phyloP scores from a whole-genome alignment of 2,329 filamentous ascomycete genomes.

The Aspergillus sojae region DNA sequence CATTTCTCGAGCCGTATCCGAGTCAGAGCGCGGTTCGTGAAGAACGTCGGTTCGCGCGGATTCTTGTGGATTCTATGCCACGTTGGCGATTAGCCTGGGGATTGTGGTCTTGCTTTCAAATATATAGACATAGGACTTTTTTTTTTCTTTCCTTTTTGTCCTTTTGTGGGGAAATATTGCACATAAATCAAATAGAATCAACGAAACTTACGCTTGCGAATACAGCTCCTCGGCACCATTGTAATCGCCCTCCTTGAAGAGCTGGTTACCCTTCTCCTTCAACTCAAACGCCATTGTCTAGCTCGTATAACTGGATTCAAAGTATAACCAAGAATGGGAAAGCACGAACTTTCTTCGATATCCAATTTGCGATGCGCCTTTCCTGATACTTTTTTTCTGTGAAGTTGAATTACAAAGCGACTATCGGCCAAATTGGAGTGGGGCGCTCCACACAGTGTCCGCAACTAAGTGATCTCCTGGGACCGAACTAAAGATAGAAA shows the following conservation, averaged over 20 bases:
- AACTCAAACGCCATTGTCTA: constrained; percentile 38
- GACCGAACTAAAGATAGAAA: background rate
- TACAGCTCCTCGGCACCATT: constrained; percentile 50
- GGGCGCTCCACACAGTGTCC: constrained; percentile 18
- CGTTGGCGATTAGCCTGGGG: background rate
- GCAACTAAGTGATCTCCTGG: constrained; percentile 6
- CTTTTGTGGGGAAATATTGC: background rate
- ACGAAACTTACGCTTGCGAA: constrained; percentile 46
- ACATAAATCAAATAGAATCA: background rate
- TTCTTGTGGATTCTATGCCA: constrained; percentile 71
- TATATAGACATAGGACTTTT: background rate
- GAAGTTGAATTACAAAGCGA: constrained; percentile 7
- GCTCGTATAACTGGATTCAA: background rate
- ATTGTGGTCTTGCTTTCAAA: background rate
- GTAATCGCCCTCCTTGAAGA: constrained; percentile 49
- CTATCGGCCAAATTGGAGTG: constrained; percentile 11
- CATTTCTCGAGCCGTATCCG: constrained; percentile 74
- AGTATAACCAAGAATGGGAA: background rate
- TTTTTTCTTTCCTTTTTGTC: background rate
- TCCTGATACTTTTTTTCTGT: background rate
- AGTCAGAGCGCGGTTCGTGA: constrained; percentile 86
- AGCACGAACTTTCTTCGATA: background rate
- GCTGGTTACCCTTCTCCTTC: constrained; percentile 49
- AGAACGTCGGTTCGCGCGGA: constrained; percentile 74
- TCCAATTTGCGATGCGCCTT: background rate